Base-by-base conservation (phyloP, 768 basidiomycete species). In the Russula sp. region DNA sequence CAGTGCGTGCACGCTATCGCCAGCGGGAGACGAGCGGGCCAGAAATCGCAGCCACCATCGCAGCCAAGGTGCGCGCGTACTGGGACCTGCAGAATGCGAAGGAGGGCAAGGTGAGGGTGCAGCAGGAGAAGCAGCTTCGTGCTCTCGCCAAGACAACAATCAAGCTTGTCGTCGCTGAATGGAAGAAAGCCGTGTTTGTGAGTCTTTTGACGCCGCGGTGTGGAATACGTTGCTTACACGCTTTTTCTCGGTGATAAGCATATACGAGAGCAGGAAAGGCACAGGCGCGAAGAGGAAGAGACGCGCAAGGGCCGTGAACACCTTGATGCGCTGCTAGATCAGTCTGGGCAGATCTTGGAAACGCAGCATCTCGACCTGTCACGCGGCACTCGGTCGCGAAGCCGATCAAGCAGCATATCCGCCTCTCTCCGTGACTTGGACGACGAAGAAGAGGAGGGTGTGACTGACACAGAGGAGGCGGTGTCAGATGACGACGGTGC, bases 151-250 rank as follows among this genome's bases (percentile, higher is more conserved):
- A 89, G 75, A 80, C 83, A 22, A 86, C 89, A 0, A 78, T 88
- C 53, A 84, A 83, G 68, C 75, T 85, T 69, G 84, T 97, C 34
- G 79, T 82, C 35, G 79, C 79, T 8, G 88, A 93, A 70, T 98
- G 95, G 95, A 89, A 88, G 73, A 85, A 90, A 70, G 94, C 91
- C 8, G 84, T 94, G 50, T 85, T 85, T 68, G 91, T 90, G 70
- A 70, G 91, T 81, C 32, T 20, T 20, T 34, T 32, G 31, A 13
- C 16, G 20, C 50, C 37, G 7, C 22, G 16, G 18, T 20, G 32
- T 39, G 16, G 18, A 44, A 31, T 32, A 22, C 1, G 44, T 47
- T 47, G 39, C 61, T 55, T 27, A 66, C 44, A 27, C 9, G 61
- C 13, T 9, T 6, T 6, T 50, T 57, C 18, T 5, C 9, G 52